Conservation (phyloP, 176 grass and related monocot genomes). For the Cenchrus fungigraminus region DNA sequence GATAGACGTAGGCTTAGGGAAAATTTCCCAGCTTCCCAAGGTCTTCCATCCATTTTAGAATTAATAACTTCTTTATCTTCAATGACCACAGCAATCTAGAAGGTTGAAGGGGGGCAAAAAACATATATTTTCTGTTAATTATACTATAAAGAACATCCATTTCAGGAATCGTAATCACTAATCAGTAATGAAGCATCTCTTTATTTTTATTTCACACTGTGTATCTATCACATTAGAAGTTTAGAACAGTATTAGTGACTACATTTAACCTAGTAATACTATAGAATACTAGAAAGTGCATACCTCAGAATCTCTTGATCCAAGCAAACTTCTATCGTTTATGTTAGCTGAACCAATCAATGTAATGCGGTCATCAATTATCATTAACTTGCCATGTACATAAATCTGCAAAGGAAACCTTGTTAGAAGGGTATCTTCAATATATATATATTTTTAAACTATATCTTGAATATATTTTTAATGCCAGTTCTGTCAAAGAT, state of each 20-base stretch:
- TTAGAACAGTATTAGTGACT: neutral
- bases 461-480: slow-evolving; percentile 23
- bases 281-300: slow-evolving; percentile 4
- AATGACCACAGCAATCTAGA: slow-evolving; percentile 93
- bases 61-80: slow-evolving; percentile 97
- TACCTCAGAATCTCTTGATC: slow-evolving; percentile 99
- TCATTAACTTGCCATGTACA: slow-evolving; percentile 99
- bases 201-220: slow-evolving; percentile 7
- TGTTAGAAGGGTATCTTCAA: slow-evolving; percentile 31
- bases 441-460: slow-evolving; percentile 43
- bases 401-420: slow-evolving; percentile 64
- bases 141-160: slow-evolving; percentile 25
- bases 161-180: slow-evolving; percentile 12
- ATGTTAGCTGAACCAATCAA: slow-evolving; percentile 98
- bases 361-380: slow-evolving; percentile 92
- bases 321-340: slow-evolving; percentile 98
- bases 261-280: neutral
- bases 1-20: slow-evolving; percentile 85
- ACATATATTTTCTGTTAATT: neutral
- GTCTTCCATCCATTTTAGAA: slow-evolving; percentile 95
- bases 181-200: slow-evolving; percentile 24
- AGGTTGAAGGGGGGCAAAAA: slow-evolving; percentile 2
- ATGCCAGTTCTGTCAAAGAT: slow-evolving; percentile 10
- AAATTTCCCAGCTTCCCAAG: slow-evolving; percentile 95
- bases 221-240: neutral